Evolutionary conservation across 805 yeast genomes (phyloP), one percentile per base, ranked within the genome.

Genomic region (Kazachstania psychrophila): DNA sequence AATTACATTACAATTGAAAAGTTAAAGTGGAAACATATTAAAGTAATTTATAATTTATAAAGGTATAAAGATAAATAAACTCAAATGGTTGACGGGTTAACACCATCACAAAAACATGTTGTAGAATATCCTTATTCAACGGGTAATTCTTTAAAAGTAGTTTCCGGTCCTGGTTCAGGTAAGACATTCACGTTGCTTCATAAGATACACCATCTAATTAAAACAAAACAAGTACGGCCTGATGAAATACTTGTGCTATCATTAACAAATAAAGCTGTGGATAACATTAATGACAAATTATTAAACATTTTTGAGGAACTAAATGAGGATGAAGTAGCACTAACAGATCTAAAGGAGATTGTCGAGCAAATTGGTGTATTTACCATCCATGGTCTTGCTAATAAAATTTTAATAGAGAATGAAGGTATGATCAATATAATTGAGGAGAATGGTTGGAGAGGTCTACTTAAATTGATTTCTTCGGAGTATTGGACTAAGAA

Each of bases 121-220:
- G 70, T 77, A 8, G 49, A 56, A 1, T 55, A 56, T 38, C 72
- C 75, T 1, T 52, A 62, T 5, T 50, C 41, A 5, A 60, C 64
- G 6, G 52, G 61, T 13, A 56, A 65, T 6, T 57, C 77, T 0
- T 53, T 80, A 5, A 64, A 72, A 25, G 64, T 80, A 2, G 60
- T 66, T 7, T 82, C 87, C 0, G 86, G 86, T 0, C 86, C 88
- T 0, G 87, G 88, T 4, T 70, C 82, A 7, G 88, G 89, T 2
- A 80, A 80, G 48, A 78, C 87, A 0, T 60, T 63, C 23, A 78
- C 86, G 0, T 46, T 80, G 22, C 68, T 74, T 4, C 62, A 68
- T 22, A 64, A 82, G 41, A 64, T 80, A 0, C 70, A 70, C 2
- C 62, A 69, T 40, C 43, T 77, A 43, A 48, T 79, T 4, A 42